Conservation (phyloP, 352 stramenopile species). For the Phytophthora melonis region DNA sequence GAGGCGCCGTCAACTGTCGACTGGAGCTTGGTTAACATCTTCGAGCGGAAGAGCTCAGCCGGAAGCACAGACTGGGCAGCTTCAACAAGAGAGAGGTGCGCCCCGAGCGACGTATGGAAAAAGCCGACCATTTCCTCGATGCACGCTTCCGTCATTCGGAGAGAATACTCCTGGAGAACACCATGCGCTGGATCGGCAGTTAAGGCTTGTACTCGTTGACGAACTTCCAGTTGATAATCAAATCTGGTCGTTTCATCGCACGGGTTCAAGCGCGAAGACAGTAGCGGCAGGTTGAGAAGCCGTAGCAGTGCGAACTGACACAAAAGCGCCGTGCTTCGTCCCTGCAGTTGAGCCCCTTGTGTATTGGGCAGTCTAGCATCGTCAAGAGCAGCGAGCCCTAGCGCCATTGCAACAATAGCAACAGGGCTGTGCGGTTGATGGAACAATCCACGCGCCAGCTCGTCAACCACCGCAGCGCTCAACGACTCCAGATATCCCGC, state of each 20-base stretch:
- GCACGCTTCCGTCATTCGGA: slow-evolving; percentile 38
- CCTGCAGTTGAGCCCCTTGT: background rate
- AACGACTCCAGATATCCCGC: slow-evolving; percentile 28
- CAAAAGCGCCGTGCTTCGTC: slow-evolving; percentile 35
- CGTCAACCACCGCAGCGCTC: slow-evolving; percentile 20
- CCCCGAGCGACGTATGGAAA: slow-evolving; percentile 35
- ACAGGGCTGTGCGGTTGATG: slow-evolving; percentile 29
- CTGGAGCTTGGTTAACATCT: slow-evolving; percentile 16
- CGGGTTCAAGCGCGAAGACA: slow-evolving; percentile 30
- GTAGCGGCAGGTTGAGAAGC: slow-evolving; percentile 36
- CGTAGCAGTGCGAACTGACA: slow-evolving; percentile 49
- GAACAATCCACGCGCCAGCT: slow-evolving; percentile 32
- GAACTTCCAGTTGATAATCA: slow-evolving; percentile 24
- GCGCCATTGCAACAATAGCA: slow-evolving; percentile 32
- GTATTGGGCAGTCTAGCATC: slow-evolving; percentile 1
- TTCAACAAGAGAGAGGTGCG: slow-evolving; percentile 30
- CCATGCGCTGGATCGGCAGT: slow-evolving; percentile 8
- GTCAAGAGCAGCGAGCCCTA: slow-evolving; percentile 35
- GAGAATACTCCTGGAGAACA: slow-evolving; percentile 22
- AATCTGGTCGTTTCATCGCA: slow-evolving; percentile 7
- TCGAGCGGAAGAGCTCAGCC: slow-evolving; percentile 34
- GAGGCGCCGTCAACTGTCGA: background rate
- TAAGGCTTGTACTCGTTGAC: slow-evolving; percentile 17
- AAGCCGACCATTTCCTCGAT: slow-evolving; percentile 45
- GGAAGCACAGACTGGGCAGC: slow-evolving; percentile 44